Evolutionary conservation across 768 basidiomycete species (phyloP), one percentile per base, ranked within the genome.

Genomic region (Russula earlei): DNA sequence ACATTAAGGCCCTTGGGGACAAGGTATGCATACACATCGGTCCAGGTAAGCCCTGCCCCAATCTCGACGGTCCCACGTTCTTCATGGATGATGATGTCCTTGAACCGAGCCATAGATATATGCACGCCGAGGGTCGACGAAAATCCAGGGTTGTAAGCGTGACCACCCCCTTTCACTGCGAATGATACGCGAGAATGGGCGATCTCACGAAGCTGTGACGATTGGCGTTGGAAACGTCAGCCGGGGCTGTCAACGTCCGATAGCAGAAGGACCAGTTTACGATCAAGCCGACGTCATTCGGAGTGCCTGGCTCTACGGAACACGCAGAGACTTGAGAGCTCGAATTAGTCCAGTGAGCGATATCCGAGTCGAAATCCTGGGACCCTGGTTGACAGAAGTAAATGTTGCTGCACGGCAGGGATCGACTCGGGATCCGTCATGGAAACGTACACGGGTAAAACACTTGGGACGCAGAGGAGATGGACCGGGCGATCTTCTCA

Each of bases 81-180:
- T 14, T 38, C 41, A 33, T 51, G 31, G 25, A 62, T 50, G 20
- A 49, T 36, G 24, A 59, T 55, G 0, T 52, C 38, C 11, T 45
- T 59, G 44, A 66, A 64, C 8, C 52, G 34, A 17, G 55, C 3
- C 62, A 66, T 54, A 1, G 62, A 50, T 15, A 66, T 64, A 7
- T 65, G 63, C 25, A 66, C 59, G 25, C 65, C 65, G 0, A 49
- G 24, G 3, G 65, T 66, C 15, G 65, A 66, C 38, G 62, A 66
- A 52, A 66, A 65, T 5, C 60, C 65, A 10, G 36, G 59, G 22
- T 63, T 64, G 7, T 38, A 11, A 1, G 57, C 10, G 31, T 66
- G 65, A 1, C 65, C 65, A 20, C 65, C 64, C 1, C 62, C 60
- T 54, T 66, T 66, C 19, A 65, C 56, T 45, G 55, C 55, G 9